Percentiles rank a stretch among this genome's conserved stretches.
Conservation (phyloP, 352 stramenopile genomes). For the Discostella stelligera region DNA sequence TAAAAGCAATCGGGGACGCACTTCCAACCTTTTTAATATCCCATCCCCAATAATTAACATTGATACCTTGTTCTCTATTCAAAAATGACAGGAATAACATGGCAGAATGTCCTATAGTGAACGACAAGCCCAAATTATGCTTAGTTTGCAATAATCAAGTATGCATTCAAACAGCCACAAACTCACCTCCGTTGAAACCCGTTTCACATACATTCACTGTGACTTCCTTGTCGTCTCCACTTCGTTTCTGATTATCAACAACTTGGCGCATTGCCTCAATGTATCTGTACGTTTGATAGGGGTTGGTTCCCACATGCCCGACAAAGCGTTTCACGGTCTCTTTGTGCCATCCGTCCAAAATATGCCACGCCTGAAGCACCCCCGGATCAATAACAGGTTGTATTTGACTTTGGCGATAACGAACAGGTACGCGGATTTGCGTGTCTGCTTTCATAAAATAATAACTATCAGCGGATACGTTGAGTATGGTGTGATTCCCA, state of each 20-base stretch:
- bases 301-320: slow-evolving; percentile 16
- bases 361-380: slow-evolving; percentile 6
- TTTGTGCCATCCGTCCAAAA: slow-evolving; percentile 15
- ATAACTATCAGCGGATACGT: not conserved
- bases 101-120: slow-evolving; percentile 10
- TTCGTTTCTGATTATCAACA: slow-evolving; percentile 2
- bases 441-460: slow-evolving; percentile 16
- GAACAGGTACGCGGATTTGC: slow-evolving; percentile 5
- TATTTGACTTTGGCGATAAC: slow-evolving; percentile 12
- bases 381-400: not conserved
- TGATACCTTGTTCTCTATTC: not conserved
- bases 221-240: not conserved
- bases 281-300: slow-evolving; percentile 22
- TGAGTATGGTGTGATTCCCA: slow-evolving; percentile 2
- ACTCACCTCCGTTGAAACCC: slow-evolving; percentile 20
- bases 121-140: not conserved
- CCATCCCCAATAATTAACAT: slow-evolving; percentile 16
- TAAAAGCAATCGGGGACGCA: slow-evolving; percentile 2
- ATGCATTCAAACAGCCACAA: not conserved
- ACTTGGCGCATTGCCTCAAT: slow-evolving; percentile 19
- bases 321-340: slow-evolving; percentile 18
- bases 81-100: slow-evolving; percentile 27
- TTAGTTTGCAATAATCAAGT: not conserved
- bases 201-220: slow-evolving; percentile 24
- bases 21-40: slow-evolving; percentile 14